These are phyloP conservation scores for Phialocephala subalpina DNA, from an alignment of 2,329 filamentous ascomycete species.

Conservation along the genomic window DNA sequence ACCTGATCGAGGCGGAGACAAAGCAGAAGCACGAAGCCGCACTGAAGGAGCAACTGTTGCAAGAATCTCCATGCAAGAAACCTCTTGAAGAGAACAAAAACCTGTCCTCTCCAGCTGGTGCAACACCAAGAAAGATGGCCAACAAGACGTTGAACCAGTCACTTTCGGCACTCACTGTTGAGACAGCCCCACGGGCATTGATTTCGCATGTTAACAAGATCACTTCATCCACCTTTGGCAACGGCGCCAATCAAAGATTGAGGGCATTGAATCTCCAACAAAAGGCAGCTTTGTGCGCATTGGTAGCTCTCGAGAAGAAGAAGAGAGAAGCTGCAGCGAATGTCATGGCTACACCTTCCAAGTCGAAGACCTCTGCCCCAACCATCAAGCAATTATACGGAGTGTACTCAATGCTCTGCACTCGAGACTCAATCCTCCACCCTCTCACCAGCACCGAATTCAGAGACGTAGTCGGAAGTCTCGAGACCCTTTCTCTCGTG, in stretches of 20 bases:
- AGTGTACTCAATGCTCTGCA: conserved; percentile 84
- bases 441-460: conserved; percentile 93
- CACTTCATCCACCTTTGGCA: conserved; percentile 88
- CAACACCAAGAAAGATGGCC: conserved; percentile 46
- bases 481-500: conserved; percentile 88
- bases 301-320: conserved; percentile 85
- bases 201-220: conserved; percentile 93
- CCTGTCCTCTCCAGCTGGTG: conserved; percentile 61
- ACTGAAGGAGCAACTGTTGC: conserved; percentile 61
- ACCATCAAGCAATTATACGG: conserved; percentile 86
- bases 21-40: conserved; percentile 74
- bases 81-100: conserved; percentile 86
- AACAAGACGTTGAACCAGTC: conserved; percentile 53
- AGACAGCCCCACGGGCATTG: conserved; percentile 86
- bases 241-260: conserved; percentile 85
- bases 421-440: conserved; percentile 85
- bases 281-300: conserved; percentile 89
- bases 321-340: conserved; percentile 61
- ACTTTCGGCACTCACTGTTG: conserved; percentile 67
- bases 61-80: conserved; percentile 74
- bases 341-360: conserved; percentile 64
- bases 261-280: conserved; percentile 93
- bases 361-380: conserved; percentile 69
- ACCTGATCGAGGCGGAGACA: conserved; percentile 87
- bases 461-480: conserved; percentile 85